Base-by-base conservation (phyloP, 257 asterid genomes). In the Nicotiana sylvestris region DNA sequence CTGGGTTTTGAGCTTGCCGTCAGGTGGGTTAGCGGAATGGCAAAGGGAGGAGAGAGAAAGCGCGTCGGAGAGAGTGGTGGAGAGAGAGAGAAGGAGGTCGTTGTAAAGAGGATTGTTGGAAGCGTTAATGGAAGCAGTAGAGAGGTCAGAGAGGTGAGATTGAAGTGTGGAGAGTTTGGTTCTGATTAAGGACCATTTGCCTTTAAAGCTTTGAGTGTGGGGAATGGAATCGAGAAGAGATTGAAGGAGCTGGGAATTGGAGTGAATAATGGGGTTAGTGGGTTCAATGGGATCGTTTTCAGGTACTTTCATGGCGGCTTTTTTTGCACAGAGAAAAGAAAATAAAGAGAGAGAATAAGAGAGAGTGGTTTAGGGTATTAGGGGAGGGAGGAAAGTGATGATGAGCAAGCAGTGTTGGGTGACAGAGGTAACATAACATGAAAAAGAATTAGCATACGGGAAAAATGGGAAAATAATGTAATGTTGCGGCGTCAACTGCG, bases 1-100 rank as follows among this genome's bases (percentile, higher is more conserved):
- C 55, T 96, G 99, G 79, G 99, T 96, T 77, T 86, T 94, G 83
- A 96, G 93, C 80, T 96, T 96, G 3, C 98, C 99, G 13, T 76
- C 81, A 0, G 87, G 90, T 3, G 89, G 92, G 1, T 89, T 70
- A 6, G 86, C 84, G 51, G 90, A 77, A 66, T 84, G 91, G 88
- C 98, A 95, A 86, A 86, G 69, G 6, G 77, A 46, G 81, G 91
- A 84, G 81, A 95, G 90, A 2, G 92, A 83, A 25, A 86, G 76
- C 55, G 94, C 90, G 83, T 84, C 82, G 49, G 91, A 39, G 66
- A 91, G 89, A 57, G 96, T 92, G 82, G 87, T 21, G 67, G 86
- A 76, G 12, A 96, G 86, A 2, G 97, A 89, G 33, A 33, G 86
- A 51, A 95, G 90, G 13, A 95, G 96, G 85, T 90, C 94, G 9